These are phyloP conservation scores for Cornus controversa DNA, from an alignment of 148 eudicot species.

Conservation along the genomic window DNA sequence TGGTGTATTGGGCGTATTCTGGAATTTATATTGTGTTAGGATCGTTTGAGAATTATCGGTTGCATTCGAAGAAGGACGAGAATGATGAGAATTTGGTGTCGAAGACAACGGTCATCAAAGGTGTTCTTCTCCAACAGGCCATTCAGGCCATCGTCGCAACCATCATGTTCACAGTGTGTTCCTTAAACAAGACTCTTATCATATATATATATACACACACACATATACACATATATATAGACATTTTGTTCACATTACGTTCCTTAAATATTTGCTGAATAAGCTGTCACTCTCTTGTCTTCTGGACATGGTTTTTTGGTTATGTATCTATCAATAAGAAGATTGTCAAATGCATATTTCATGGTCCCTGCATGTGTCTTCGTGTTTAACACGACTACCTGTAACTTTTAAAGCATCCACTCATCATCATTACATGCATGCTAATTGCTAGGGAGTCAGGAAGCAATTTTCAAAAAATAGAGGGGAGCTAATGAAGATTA, in stretches of 20 bases:
- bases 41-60: slow-evolving; percentile 49
- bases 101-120: slow-evolving; percentile 59
- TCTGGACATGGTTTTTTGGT: background rate
- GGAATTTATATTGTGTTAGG: slow-evolving; percentile 61
- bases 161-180: slow-evolving; percentile 57
- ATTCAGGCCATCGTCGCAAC: slow-evolving; percentile 76
- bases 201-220: no score
- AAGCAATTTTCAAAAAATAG: no score
- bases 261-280: background rate
- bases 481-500: no score
- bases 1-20: slow-evolving; percentile 84
- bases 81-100: slow-evolving; percentile 77
- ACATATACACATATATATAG: no score
- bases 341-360: no score
- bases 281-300: background rate
- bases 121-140: slow-evolving; percentile 75
- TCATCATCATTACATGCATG: no score
- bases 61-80: slow-evolving; percentile 69
- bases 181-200: background rate
- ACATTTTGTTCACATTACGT: no score
- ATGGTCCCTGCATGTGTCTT: no score
- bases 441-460: background rate
- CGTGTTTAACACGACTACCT: no score
- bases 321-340: no score
- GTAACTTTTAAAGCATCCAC: background rate